Conservation (phyloP, 2,329 filamentous ascomycete species). For the Curvularia hawaiiensis region DNA sequence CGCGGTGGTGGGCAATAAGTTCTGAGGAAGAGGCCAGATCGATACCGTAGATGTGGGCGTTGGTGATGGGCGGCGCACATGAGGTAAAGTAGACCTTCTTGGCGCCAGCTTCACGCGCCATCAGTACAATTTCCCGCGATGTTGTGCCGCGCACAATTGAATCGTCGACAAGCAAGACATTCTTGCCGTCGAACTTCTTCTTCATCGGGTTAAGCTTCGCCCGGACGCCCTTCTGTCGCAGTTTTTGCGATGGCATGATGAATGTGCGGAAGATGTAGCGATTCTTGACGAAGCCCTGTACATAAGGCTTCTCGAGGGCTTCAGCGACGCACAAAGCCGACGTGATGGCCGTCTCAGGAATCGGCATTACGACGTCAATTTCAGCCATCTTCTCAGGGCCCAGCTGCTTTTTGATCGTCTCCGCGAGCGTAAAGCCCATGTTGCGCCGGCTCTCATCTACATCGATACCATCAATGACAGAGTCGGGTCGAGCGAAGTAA, state of each 20-base stretch:
- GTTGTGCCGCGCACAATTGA: constrained; percentile 88
- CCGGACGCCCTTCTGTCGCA: constrained; percentile 82
- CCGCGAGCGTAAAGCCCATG: constrained; percentile 83
- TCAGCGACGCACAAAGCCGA: constrained; percentile 79
- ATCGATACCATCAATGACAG: constrained; percentile 83
- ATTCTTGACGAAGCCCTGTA: constrained; percentile 86
- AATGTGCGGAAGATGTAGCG: constrained; percentile 88
- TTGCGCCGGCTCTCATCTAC: constrained; percentile 82
- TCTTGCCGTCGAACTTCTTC: constrained; percentile 80
- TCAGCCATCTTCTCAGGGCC: constrained; percentile 72
- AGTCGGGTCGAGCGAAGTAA: constrained; percentile 85
- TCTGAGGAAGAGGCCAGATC: constrained; percentile 74
- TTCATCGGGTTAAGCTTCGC: constrained; percentile 88
- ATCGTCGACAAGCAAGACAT: constrained; percentile 86
- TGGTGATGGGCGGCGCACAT: constrained; percentile 80
- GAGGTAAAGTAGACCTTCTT: constrained; percentile 82
- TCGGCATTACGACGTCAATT: constrained; percentile 84
- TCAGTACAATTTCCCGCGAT: constrained; percentile 75
- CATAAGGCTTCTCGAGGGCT: constrained; percentile 75
- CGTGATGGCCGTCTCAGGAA: constrained; percentile 82
- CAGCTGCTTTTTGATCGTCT: constrained; percentile 70
- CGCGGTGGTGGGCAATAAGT: constrained; percentile 72
- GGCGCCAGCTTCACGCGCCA: constrained; percentile 85
- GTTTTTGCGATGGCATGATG: constrained; percentile 82
- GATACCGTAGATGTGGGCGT: constrained; percentile 64